Conservation (phyloP, 257 asterid species). For the Solanum raphanifolium region DNA sequence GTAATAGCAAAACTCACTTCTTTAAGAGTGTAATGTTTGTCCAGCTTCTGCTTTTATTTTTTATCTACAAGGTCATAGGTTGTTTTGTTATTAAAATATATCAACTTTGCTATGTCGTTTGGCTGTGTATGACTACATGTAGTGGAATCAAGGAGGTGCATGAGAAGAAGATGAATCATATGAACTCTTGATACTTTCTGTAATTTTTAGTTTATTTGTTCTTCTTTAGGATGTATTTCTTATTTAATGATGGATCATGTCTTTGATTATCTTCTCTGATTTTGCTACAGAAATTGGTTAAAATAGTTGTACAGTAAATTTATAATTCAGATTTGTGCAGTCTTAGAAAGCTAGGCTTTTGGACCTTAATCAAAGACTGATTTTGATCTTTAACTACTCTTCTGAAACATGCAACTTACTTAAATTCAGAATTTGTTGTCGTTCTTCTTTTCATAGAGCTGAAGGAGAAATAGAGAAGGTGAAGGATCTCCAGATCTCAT, state of each 20-base stretch:
- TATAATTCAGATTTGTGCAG: neutral
- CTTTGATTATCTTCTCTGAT: neutral
- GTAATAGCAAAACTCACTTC: neutral
- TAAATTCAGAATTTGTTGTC: too few species aligned
- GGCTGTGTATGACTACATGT: neutral
- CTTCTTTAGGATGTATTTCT: neutral
- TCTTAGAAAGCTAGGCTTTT: neutral
- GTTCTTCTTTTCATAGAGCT: too few species aligned
- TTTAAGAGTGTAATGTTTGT: neutral
- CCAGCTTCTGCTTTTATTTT: neutral
- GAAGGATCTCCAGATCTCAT: neutral
- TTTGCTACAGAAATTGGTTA: neutral
- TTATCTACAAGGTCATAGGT: neutral
- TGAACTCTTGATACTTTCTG: neutral
- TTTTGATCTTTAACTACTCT: too few species aligned
- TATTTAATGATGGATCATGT: neutral
- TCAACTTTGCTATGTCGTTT: neutral
- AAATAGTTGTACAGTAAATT: neutral
- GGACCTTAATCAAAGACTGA: too few species aligned
- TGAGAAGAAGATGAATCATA: too few species aligned
- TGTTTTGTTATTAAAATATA: neutral
- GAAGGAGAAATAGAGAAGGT: too few species aligned
- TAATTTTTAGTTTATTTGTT: neutral
- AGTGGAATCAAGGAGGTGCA: neutral
- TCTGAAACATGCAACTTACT: too few species aligned